A percentile compares a stretch with the other conserved stretches of the same genome.
Conservation (phyloP, 2,329 filamentous ascomycete genomes). For the Conoideocrella luteorostrata region DNA sequence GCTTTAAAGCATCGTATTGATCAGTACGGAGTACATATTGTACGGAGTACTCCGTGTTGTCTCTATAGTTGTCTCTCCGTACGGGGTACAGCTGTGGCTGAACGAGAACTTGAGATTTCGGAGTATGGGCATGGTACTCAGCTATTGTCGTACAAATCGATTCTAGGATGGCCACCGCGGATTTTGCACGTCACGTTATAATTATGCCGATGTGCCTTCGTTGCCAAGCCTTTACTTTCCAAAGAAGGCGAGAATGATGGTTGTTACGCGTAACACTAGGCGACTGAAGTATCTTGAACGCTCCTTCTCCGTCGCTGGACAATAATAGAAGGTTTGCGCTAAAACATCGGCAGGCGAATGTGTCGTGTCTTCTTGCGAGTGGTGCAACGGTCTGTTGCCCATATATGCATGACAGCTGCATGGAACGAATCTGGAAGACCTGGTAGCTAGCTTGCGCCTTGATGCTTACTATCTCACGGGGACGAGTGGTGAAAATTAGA, state of each 20-base stretch:
- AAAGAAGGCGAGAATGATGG: constrained; percentile 1
- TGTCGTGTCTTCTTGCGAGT: constrained; percentile 6
- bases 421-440: not conserved
- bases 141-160: no score
- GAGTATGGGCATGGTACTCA: not conserved
- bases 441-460: no score
- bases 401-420: constrained; percentile 5
- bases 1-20: no score
- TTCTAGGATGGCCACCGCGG: not conserved
- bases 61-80: no score
- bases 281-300: constrained; percentile 5
- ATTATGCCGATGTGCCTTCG: no score
- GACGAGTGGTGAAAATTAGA: no score
- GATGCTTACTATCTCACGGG: no score
- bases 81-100: no score
- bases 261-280: not conserved
- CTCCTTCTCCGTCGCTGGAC: constrained; percentile 4
- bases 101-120: no score
- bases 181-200: not conserved
- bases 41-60: no score
- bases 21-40: no score
- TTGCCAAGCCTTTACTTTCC: not conserved
- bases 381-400: constrained; percentile 2
- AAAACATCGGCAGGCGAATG: constrained; percentile 6
- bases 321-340: constrained; percentile 7